Evolutionary conservation across 345 rosid genomes (phyloP), one percentile per base, ranked within the genome.

Genomic region (Gossypium rotundifolium): DNA sequence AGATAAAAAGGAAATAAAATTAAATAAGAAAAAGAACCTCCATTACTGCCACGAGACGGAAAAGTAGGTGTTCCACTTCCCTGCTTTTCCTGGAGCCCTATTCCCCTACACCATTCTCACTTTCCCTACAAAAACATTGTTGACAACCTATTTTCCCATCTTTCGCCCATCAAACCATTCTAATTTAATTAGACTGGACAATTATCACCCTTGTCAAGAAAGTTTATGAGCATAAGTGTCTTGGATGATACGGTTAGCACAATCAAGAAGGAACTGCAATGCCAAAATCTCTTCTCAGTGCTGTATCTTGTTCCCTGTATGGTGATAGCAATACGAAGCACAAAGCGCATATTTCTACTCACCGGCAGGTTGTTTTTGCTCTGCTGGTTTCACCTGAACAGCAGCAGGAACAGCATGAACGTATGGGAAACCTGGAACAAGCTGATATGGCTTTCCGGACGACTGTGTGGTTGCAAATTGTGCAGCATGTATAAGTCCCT

Each of bases 331-430:
- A 27, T 23, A 42, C 60, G 55, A 64, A 69, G 74, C 61, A 73
- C 18, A 2, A 27, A 42, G 59, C 57, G 23, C 20, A 13, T 14
- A 4, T 59, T 74, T 82, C 89, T 86, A 94, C 83, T 92, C 94
- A 79, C 94, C 98, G 22, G 91, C 89, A 42, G 91, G 94, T 74
- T 91, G 96, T 67, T 91, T 93, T 81, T 93, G 93, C 79, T 95
- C 96, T 16, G 93, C 86, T 7, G 92, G 90, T 78, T 93, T 95
- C 72, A 86, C 93, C 84, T 88, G 99, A 71, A 84, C 95, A 2
- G 83, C 86, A 25, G 80, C 65, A 2, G 89, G 86, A 60, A 85
- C 89, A 42, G 91, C 65, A 45, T 89, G 92, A 4, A 83, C 85
- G 53, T 88, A 81, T 2, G 91, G 42, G 80, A 86, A 91, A n/a